Percentiles rank a stretch among this genome's conserved stretches.
Conservation (phyloP, 1,139 yeast genomes). For the Sugiyamaella grinbergsii region DNA sequence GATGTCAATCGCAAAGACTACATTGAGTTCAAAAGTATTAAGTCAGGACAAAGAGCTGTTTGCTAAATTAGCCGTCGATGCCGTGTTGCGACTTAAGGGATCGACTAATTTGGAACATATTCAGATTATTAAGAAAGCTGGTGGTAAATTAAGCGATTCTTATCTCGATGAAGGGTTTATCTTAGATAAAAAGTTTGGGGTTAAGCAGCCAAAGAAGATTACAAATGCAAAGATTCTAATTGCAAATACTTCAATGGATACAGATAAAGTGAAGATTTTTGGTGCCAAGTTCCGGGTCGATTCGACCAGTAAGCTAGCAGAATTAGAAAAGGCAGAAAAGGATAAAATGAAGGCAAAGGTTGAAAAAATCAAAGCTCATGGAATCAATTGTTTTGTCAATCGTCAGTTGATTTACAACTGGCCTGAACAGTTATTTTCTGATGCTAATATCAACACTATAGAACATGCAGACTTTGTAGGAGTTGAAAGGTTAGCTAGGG, state of each 20-base stretch:
- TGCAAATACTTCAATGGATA: slow-evolving; percentile 96
- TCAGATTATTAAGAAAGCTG: slow-evolving; percentile 89
- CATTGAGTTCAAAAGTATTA: slow-evolving; percentile 87
- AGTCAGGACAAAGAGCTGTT: slow-evolving; percentile 94
- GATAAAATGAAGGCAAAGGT: slow-evolving; percentile 90
- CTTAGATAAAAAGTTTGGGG: slow-evolving; percentile 88
- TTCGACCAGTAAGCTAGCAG: slow-evolving; percentile 91
- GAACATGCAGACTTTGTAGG: slow-evolving; percentile 99
- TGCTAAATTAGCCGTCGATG: slow-evolving; percentile 89
- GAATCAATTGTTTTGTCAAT: slow-evolving; percentile 88
- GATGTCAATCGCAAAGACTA: slow-evolving; percentile 85
- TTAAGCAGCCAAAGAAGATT: slow-evolving; percentile 85
- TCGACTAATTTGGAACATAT: slow-evolving; percentile 94
- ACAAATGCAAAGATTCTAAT: slow-evolving; percentile 84
- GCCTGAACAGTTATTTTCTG: slow-evolving; percentile 94
- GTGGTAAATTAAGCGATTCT: slow-evolving; percentile 90
- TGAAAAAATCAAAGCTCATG: slow-evolving; percentile 78
- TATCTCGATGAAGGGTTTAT: slow-evolving; percentile 95
- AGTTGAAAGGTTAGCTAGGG: slow-evolving; percentile 92
- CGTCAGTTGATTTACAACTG: slow-evolving; percentile 96
- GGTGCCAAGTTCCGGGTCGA: slow-evolving; percentile 98
- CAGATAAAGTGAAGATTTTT: slow-evolving; percentile 94
- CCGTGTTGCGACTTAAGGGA: slow-evolving; percentile 87
- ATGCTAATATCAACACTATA: slow-evolving; percentile 82
- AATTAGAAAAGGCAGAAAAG: slow-evolving; percentile 92